Conservation (phyloP, 192 early-diverging fungal species). For the Bifiguratus adelaidae region DNA sequence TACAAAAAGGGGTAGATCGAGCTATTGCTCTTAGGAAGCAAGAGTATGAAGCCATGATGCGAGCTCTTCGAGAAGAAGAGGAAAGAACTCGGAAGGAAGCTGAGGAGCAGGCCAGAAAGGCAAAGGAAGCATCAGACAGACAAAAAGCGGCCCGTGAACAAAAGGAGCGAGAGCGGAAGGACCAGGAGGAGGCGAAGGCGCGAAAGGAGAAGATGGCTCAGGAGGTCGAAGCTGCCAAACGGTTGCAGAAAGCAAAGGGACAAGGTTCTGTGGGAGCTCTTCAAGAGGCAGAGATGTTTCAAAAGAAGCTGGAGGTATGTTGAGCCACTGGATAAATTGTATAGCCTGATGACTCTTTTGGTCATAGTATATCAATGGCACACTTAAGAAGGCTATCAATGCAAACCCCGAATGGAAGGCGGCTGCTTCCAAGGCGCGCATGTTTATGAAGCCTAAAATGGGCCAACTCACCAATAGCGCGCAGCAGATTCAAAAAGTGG, state of each 20-base stretch:
- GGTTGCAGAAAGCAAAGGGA: not conserved
- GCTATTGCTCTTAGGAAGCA: no score
- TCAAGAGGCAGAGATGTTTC: slow-evolving; percentile 14
- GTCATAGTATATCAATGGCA: slow-evolving; percentile 18
- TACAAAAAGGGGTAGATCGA: no score
- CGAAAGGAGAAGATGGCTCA: slow-evolving; percentile 8
- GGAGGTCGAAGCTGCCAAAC: slow-evolving; percentile 4
- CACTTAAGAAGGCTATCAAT: slow-evolving; percentile 19
- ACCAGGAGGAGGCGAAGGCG: slow-evolving; percentile 5
- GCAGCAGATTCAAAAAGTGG: slow-evolving; percentile 26
- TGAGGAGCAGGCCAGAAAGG: slow-evolving; percentile 6
- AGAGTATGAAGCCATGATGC: slow-evolving; percentile 1
- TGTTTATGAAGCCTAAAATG: slow-evolving; percentile 25
- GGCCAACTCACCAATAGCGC: slow-evolving; percentile 31
- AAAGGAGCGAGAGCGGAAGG: slow-evolving; percentile 2
- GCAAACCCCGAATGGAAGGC: slow-evolving; percentile 16
- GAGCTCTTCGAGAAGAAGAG: slow-evolving; percentile 7
- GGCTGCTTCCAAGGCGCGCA: slow-evolving; percentile 6
- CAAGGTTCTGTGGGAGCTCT: slow-evolving; percentile 10
- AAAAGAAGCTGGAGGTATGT: slow-evolving; percentile 9
- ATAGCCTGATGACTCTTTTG: not conserved
- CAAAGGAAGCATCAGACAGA: slow-evolving; percentile 9
- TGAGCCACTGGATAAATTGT: not conserved
- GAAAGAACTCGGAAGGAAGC: slow-evolving; percentile 1
- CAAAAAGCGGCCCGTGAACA: slow-evolving; percentile 1